Evolutionary conservation across 345 rosid species (phyloP), one percentile per base, ranked within the genome.

Genomic region (Pistacia atlantica): DNA sequence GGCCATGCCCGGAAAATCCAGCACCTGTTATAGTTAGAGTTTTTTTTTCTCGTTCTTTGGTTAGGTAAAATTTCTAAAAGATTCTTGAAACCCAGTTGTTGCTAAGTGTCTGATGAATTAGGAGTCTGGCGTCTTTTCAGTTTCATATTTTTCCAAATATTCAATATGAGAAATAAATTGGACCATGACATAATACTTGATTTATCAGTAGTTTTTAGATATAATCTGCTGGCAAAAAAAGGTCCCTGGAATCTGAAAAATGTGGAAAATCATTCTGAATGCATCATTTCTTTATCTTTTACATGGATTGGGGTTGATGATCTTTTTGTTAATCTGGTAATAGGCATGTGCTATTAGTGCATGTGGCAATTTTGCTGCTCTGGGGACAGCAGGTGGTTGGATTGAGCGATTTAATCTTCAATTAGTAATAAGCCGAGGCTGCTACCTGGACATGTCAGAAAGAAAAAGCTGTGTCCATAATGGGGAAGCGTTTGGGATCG

Each of bases 311-410:
- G 14, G 28, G 11, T 42, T 48, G 67, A 60, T 62, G n/a, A 46
- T 20, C 25, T 69, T 74, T 61, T 62, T 52, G 56, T 42, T 62
- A 25, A 46, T 76, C 65, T 78, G 74, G 69, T 52, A 42, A 67
- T 84, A 96, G 99, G 97, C 94, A 51, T 96, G 99, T 72, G 72
- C 92, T 64, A 93, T 96, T 62, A 96, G 97, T 84, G 95, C 98
- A 6, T 96, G 99, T 83, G 98, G 99, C 78, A 92, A 96, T 88
- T 93, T 93, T 86, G 95, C 97, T 60, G 84, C 93, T 75, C 84
- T 96, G 0, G 99, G 99, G 77, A 93, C 97, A 20, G 89, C 92
- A 0, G 84, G 97, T 84, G 99, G 99, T 78, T 96, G 95, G 94
- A 90, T 93, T 63, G 99, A 96, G 85, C 82, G 91, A 68, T 96